Conservation (phyloP, 345 rosid species). For the Camelina sativa region DNA sequence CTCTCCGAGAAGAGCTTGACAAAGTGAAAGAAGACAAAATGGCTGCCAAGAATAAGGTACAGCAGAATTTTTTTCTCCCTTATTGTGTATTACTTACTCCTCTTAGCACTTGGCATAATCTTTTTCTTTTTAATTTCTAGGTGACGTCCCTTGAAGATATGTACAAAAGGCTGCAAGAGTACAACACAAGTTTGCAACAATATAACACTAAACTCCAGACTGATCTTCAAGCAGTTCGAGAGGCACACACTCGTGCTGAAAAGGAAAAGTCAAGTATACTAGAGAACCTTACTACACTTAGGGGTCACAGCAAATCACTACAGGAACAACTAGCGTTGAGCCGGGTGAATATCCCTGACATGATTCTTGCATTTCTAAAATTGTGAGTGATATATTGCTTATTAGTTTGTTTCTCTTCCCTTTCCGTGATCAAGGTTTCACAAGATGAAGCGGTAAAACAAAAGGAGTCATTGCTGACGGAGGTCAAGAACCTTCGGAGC, state of each 20-base stretch:
- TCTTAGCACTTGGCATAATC: not conserved
- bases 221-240: slow-evolving; percentile 63
- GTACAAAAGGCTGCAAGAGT: slow-evolving; percentile 82
- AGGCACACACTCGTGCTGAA: slow-evolving; percentile 67
- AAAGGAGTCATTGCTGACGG: slow-evolving; percentile 65
- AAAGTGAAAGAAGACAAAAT: slow-evolving; percentile 67
- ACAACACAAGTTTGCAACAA: slow-evolving; percentile 80
- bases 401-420: not conserved
- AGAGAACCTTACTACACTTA: slow-evolving; percentile 77
- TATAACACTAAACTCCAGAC: slow-evolving; percentile 76
- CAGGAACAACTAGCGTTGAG: slow-evolving; percentile 78
- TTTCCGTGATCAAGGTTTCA: slow-evolving; percentile 53
- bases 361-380: not conserved
- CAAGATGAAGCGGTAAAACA: slow-evolving; percentile 74
- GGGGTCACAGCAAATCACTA: slow-evolving; percentile 81
- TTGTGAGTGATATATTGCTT: not conserved
- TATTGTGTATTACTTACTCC: not conserved
- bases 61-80: not conserved
- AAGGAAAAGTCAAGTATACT: slow-evolving; percentile 78
- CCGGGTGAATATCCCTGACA: slow-evolving; percentile 54
- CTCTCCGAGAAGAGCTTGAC: slow-evolving; percentile 69
- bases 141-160: slow-evolving; percentile 65
- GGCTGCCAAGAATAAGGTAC: slow-evolving; percentile 76
- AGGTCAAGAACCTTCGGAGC: slow-evolving; percentile 72
- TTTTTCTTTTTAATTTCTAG: slow-evolving; percentile 46